phyloP scores from a whole-genome alignment of 768 basidiomycete genomes.

The Naematelia aurantialba region DNA sequence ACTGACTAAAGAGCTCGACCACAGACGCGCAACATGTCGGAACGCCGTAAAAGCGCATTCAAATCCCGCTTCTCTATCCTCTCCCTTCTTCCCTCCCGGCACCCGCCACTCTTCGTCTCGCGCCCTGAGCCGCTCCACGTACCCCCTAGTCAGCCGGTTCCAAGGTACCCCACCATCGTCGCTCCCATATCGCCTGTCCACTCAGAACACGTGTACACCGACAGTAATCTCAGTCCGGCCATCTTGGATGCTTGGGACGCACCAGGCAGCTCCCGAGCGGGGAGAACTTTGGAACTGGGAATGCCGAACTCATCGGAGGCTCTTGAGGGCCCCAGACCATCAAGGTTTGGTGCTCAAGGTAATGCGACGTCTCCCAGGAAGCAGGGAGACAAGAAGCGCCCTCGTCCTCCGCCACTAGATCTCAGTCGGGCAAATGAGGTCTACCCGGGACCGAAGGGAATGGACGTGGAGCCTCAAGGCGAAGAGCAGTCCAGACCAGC shows the following conservation, averaged over 20 bases:
- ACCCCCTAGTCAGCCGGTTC: constrained; percentile 6
- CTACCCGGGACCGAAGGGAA: constrained; percentile 5
- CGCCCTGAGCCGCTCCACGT: constrained; percentile 19
- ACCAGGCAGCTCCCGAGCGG: background rate
- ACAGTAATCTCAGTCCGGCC: background rate
- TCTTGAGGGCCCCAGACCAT: no score
- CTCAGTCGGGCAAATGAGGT: constrained; percentile 4
- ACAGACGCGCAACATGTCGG: background rate
- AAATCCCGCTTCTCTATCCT: constrained; percentile 44
- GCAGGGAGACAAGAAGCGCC: constrained; percentile 9
- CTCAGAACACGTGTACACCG: constrained; percentile 24
- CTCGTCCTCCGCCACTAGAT: constrained; percentile 23
- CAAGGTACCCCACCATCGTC: constrained; percentile 5
- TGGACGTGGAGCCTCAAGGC: background rate
- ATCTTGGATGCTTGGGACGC: background rate
- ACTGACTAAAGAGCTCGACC: no score
- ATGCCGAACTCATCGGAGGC: background rate
- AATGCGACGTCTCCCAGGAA: background rate
- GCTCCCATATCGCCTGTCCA: constrained; percentile 9
- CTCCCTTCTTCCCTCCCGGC: constrained; percentile 39
- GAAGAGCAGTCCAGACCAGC: background rate
- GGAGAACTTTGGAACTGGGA: background rate
- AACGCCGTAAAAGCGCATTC: constrained; percentile 9
- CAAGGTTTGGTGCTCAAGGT: no score
- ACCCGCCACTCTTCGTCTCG: constrained; percentile 35